Evolutionary conservation across 2,329 filamentous ascomycete species (phyloP).

Genomic region (Monilinia polystroma): DNA sequence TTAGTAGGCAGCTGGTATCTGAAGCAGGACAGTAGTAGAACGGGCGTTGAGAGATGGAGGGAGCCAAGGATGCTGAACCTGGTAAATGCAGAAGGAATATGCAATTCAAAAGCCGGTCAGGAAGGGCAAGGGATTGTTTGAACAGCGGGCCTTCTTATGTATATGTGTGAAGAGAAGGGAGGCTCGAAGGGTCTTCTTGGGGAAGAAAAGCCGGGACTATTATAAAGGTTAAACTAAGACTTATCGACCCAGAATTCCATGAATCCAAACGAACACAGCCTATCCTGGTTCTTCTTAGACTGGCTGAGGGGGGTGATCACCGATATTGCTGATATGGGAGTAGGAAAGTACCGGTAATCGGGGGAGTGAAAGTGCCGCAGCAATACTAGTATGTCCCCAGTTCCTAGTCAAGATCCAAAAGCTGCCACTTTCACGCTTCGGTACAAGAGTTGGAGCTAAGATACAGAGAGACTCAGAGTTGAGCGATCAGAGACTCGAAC

Average conservation of each 20-base stretch:
- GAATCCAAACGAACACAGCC: neutral
- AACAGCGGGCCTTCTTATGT: conserved; percentile 24
- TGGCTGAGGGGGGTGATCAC: neutral
- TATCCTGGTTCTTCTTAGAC: neutral
- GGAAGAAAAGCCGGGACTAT: neutral
- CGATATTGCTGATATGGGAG: neutral
- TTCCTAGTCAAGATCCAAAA: conserved; percentile 2
- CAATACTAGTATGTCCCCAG: neutral
- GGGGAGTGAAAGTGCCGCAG: neutral
- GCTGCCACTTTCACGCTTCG: conserved; percentile 10
- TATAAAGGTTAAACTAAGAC: neutral
- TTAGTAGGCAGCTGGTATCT: conserved; percentile 30
- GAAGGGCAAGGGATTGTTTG: conserved; percentile 33
- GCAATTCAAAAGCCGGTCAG: conserved; percentile 21
- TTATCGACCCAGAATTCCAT: neutral
- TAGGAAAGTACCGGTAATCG: conserved; percentile 1
- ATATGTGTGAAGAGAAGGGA: neutral
- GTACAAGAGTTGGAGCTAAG: conserved; percentile 1
- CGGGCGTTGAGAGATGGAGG: conserved; percentile 30
- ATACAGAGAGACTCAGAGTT: neutral
- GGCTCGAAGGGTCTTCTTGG: neutral
- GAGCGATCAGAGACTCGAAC: conserved; percentile 24
- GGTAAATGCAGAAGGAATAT: conserved; percentile 33
- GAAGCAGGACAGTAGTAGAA: conserved; percentile 14
- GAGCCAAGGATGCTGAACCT: conserved; percentile 32